Percentiles rank a stretch among this genome's conserved stretches.
phyloP scores from a whole-genome alignment of 129 eudicot species.

The Ambrosia trifida region DNA sequence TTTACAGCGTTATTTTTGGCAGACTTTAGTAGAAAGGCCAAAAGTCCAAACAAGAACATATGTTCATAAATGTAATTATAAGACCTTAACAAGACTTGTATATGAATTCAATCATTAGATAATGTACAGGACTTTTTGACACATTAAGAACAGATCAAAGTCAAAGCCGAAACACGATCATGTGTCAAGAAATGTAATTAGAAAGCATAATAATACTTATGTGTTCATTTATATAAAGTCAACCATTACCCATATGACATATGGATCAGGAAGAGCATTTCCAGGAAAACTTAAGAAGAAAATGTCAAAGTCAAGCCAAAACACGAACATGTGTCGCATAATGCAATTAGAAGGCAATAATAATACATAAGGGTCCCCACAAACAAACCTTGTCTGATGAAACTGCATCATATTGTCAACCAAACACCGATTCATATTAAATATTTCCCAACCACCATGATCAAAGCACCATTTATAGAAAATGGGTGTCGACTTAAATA shows the following conservation, averaged over 20 bases:
- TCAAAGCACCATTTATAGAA: conserved; percentile 34
- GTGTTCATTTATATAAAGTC: background rate
- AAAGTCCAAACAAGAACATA: background rate
- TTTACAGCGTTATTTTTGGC: too few relatives aligned
- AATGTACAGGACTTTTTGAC: too few relatives aligned
- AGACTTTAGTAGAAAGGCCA: too few relatives aligned
- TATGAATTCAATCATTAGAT: too few relatives aligned
- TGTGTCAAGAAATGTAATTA: too few relatives aligned
- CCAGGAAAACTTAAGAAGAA: conserved; percentile 19
- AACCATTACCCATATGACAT: conserved; percentile 27
- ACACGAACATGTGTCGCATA: conserved; percentile 29
- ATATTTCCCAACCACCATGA: conserved; percentile 55
- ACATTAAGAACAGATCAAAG: too few relatives aligned
- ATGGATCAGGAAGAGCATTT: conserved; percentile 25
- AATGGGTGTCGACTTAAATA: conserved; percentile 33
- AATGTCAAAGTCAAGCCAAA: conserved; percentile 18
- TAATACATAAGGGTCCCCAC: conserved; percentile 35
- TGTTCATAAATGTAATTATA: conserved; percentile 33
- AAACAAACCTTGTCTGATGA: conserved; percentile 38
- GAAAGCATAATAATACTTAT: too few relatives aligned
- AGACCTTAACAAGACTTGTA: conserved; percentile 11
- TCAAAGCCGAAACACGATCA: too few relatives aligned
- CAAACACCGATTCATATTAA: conserved; percentile 30
- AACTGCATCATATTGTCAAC: conserved; percentile 38
- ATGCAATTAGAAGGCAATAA: conserved; percentile 29